These are phyloP conservation scores for Lithohypha guttulata DNA, from an alignment of 2,329 filamentous ascomycete genomes.

Conservation along the genomic window DNA sequence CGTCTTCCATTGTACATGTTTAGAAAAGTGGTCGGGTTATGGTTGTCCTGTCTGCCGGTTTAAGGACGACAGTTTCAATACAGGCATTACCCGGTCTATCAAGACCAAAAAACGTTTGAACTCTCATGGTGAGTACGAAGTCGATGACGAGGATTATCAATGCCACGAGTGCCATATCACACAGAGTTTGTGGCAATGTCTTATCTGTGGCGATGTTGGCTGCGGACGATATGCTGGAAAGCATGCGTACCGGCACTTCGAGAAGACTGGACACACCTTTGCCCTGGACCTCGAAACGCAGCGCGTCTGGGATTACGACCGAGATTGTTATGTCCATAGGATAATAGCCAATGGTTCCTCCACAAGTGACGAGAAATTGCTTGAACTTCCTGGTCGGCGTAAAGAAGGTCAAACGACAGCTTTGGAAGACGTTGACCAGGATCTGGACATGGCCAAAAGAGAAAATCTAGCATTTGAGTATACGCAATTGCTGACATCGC, in stretches of 20 bases:
- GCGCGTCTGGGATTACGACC: constrained; percentile 95
- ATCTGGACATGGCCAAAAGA: constrained; percentile 43
- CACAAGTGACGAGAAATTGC: constrained; percentile 63
- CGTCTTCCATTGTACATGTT: constrained; percentile 91
- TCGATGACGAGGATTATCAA: constrained; percentile 46
- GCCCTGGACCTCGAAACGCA: constrained; percentile 87
- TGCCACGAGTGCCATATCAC: constrained; percentile 72
- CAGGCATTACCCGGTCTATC: constrained; percentile 10
- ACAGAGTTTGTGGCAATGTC: constrained; percentile 79
- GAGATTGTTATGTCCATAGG: constrained; percentile 90
- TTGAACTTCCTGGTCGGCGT: constrained; percentile 56
- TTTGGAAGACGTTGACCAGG: constrained; percentile 17
- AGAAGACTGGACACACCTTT: constrained; percentile 79
- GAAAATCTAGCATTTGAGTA: constrained; percentile 86
- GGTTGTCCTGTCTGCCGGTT: constrained; percentile 94
- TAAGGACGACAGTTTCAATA: constrained; percentile 52
- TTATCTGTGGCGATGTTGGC: constrained; percentile 85
- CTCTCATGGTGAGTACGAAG: constrained; percentile 35
- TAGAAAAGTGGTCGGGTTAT: constrained; percentile 90
- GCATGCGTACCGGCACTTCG: constrained; percentile 88
- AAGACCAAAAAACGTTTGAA: constrained; percentile 5
- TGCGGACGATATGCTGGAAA: constrained; percentile 91
- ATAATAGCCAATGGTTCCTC: constrained; percentile 71
- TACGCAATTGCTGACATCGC: constrained; percentile 81
- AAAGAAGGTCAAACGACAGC: constrained; percentile 38